phyloP scores from a whole-genome alignment of 352 stramenopile species.

The Pythium vanterpoolii region DNA sequence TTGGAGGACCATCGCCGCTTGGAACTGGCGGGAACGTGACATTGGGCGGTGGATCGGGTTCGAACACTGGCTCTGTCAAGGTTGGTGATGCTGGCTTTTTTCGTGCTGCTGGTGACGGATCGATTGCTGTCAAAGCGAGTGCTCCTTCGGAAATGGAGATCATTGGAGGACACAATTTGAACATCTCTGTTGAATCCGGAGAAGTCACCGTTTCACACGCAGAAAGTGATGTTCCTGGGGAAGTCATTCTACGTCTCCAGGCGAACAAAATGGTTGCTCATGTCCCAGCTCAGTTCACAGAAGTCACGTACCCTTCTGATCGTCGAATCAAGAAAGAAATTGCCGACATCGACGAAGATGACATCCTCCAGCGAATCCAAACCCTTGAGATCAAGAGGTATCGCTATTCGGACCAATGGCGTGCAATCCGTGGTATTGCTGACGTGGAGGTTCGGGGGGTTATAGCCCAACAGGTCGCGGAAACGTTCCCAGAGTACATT shows the following conservation, averaged over 20 bases:
- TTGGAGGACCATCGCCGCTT: slow-evolving; percentile 1
- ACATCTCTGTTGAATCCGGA: slow-evolving; percentile 42
- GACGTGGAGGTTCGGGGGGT: slow-evolving; percentile 85
- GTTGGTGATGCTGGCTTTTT: slow-evolving; percentile 16
- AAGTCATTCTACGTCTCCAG: slow-evolving; percentile 49
- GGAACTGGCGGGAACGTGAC: slow-evolving; percentile 18
- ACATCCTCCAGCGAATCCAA: slow-evolving; percentile 88
- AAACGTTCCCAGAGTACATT: slow-evolving; percentile 93
- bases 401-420: slow-evolving; percentile 90
- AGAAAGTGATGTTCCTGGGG: slow-evolving; percentile 40
- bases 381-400: slow-evolving; percentile 89
- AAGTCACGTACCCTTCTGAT: slow-evolving; percentile 92
- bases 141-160: slow-evolving; percentile 38
- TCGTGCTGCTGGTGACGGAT: slow-evolving; percentile 31
- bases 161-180: slow-evolving; percentile 40
- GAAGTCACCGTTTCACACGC: slow-evolving; percentile 53
- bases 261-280: slow-evolving; percentile 58
- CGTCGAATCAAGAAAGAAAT: slow-evolving; percentile 92
- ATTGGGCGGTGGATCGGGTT: slow-evolving; percentile 11
- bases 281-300: slow-evolving; percentile 86
- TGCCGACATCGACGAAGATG: slow-evolving; percentile 82
- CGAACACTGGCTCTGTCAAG: slow-evolving; percentile 8
- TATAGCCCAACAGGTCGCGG: slow-evolving; percentile 90
- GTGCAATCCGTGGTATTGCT: slow-evolving; percentile 73
- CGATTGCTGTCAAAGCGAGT: slow-evolving; percentile 32